phyloP scores from a whole-genome alignment of 345 rosid genomes.

The Brassica incana region DNA sequence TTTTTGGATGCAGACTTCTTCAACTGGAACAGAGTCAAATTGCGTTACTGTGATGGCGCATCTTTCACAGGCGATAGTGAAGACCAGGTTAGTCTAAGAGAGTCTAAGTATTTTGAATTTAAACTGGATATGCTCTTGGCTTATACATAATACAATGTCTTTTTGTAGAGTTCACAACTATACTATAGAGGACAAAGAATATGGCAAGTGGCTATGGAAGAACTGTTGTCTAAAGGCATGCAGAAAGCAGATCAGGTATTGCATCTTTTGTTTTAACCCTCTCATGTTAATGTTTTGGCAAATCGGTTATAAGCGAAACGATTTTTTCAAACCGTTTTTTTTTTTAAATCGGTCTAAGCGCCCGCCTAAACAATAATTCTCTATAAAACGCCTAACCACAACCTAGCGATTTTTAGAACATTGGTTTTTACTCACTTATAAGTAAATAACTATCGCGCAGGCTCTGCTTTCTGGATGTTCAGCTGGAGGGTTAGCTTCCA shows the following conservation, averaged over 20 bases:
- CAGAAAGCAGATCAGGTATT: constrained; percentile 65
- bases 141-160: neutral
- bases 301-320: no score
- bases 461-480: constrained; percentile 98
- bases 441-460: constrained; percentile 37
- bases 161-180: constrained; percentile 43
- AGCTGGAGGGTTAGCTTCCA: constrained; percentile 87
- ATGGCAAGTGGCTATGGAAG: constrained; percentile 74
- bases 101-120: no score
- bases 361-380: no score
- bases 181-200: constrained; percentile 84
- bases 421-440: neutral
- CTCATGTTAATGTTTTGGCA: neutral
- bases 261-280: neutral
- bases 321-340: no score
- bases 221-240: constrained; percentile 86
- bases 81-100: constrained; percentile 67
- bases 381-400: no score
- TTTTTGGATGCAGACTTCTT: constrained; percentile 61
- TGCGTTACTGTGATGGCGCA: constrained; percentile 95
- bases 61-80: constrained; percentile 76
- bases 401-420: no score
- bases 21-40: constrained; percentile 89
- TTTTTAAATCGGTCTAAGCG: no score
- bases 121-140: no score